Evolutionary conservation across 2,329 filamentous ascomycete species (phyloP).

Genomic region (Alternaria triticimaculans): DNA sequence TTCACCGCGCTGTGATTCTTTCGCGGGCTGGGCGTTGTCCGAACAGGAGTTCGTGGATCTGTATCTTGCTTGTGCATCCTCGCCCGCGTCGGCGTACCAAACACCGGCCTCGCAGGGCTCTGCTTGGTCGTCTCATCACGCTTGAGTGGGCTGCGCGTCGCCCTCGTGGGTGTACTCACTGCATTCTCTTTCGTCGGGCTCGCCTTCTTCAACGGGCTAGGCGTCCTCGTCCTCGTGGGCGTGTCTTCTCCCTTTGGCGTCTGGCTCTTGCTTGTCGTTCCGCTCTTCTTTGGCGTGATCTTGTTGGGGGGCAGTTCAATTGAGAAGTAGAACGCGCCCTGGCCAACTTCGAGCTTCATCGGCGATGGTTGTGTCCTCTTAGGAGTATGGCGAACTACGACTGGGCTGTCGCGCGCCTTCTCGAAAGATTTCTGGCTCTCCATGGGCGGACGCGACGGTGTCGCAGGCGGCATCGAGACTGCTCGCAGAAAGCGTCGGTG

Average conservation of each 20-base stretch:
- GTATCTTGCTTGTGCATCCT: neutral
- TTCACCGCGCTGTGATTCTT: conserved; percentile 4
- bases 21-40: conserved; percentile 2
- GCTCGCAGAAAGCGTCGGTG: conserved; percentile 23
- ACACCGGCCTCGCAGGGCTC: conserved; percentile 8
- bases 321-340: conserved; percentile 29
- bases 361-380: neutral
- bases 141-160: neutral
- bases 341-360: conserved; percentile 22
- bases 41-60: neutral
- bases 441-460: conserved; percentile 21
- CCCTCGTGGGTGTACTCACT: neutral
- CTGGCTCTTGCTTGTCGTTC: conserved; percentile 2
- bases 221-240: neutral
- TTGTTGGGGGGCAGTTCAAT: conserved; percentile 27
- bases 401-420: conserved; percentile 6
- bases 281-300: conserved; percentile 14
- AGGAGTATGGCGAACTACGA: neutral
- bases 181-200: conserved; percentile 2
- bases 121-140: neutral
- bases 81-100: conserved; percentile 12
- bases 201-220: conserved; percentile 6
- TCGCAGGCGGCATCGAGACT: conserved; percentile 24
- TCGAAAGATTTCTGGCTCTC: conserved; percentile 2
- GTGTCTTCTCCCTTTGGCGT: conserved; percentile 13